Base-by-base conservation (phyloP, 805 yeast species). In the Barnettozyma sp. region DNA sequence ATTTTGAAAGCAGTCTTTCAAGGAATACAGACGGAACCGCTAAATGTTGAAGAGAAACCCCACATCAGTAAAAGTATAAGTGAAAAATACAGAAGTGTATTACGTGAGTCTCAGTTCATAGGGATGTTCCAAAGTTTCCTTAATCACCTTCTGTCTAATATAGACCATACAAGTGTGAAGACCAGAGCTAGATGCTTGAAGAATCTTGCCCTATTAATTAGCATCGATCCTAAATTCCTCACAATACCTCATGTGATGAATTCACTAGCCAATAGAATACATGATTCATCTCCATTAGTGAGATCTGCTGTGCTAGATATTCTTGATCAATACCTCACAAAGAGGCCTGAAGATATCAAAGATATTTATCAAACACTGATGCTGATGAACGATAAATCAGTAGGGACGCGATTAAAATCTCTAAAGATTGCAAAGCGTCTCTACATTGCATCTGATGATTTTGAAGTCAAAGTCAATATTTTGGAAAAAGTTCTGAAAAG, bases 221-320 rank as follows among this genome's bases (percentile, higher is more conserved):
- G 65, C 7, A 64, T 64, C 20, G 81, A 82, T 33, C 67, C 76
- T 1, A 39, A 59, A 0, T 58, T 85, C 16, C 54, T 83, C 29
- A 52, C 64, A 1, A 59, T 70, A 3, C 68, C 76, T 1, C 58
- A 59, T 8, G 69, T 85, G 6, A 76, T 68, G 43, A 58, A 58
- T 2, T 65, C 82, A 0, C 62, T 86, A 3, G 60, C 73, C 2
- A 60, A 55, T 8, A 60, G 76, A 30, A 57, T 86, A 25, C 56
- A 51, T 5, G 90, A 82, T 42, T 50, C 69, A 0, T 82, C 86
- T 3, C 76, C 94, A 0, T 68, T 78, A 26, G 90, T 85, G 0
- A 68, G 86, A 39, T 87, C 81, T 47, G 84, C 94, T 0, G 79
- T 79, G 3, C 59, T 86, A 20, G 92, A 83, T 28, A 63, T 86